Evolutionary conservation across 768 basidiomycete species (phyloP), one percentile per base, ranked within the genome.

Genomic region (Melanogaster broomeanus): DNA sequence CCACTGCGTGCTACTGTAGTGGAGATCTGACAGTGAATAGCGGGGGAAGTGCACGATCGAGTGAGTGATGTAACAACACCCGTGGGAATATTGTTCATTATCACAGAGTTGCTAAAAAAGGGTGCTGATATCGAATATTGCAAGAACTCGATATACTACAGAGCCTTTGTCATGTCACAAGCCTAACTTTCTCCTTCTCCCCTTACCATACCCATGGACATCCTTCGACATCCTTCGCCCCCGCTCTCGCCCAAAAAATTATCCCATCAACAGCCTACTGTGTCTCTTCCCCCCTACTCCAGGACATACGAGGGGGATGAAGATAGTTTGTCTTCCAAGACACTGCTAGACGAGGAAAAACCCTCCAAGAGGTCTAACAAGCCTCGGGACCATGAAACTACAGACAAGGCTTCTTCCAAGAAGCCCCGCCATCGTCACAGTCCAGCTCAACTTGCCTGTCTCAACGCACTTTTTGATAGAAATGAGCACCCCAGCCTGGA

Each of bases 341-440:
- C 45, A 3, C 34, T 48, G 11, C 41, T 56, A 38, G 65, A 67
- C 35, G 64, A 67, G 51, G 68, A 57, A 60, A 59, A 60, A 55
- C 59, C 59, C 6, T 9, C 41, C 21, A 67, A 52, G 48, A 38
- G 53, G 59, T 51, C 55, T 2, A 55, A 55, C 55, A 70, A 55
- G 49, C 53, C 52, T n/a, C 52, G 46, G 18, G 68, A 68, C 51
- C n/a, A 49, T 12, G 65, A 65, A 45, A 41, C 34, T 41, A 4
- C 40, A 11, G 67, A 65, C 53, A 69, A 65, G 58, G 1, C 62
- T 2, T 44, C 56, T 7, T 47, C 58, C 47, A 90, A 90, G 80
- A 90, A 90, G 65, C 85, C 88, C 42, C 80, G 89, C 56, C 87
- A 90, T 70, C 82, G 89, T 42, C 89, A 90, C 62, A 81, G 81